Conservation (phyloP, 1,284 basidiomycete genomes). For the Tausonia pullulans region DNA sequence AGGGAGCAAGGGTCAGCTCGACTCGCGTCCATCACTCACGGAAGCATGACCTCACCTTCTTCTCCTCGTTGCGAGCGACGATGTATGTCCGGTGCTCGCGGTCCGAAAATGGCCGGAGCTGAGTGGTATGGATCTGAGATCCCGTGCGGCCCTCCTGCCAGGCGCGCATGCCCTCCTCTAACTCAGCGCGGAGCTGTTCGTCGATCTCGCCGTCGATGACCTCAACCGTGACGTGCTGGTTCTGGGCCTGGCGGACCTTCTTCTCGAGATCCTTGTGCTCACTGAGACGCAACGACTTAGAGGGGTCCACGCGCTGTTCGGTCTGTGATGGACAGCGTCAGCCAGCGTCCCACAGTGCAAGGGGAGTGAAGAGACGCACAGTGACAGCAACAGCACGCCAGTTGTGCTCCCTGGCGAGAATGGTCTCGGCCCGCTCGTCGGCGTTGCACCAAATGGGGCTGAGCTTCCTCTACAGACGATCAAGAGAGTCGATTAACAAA, state of each 20-base stretch:
- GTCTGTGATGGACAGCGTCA: constrained; percentile 22
- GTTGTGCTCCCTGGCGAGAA: too few species aligned
- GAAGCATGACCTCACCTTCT: constrained; percentile 27
- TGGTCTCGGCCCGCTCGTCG: too few species aligned
- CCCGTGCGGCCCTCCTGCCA: constrained; percentile 43
- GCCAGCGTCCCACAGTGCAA: too few species aligned
- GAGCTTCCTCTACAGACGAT: too few species aligned
- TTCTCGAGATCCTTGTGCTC: constrained; percentile 26
- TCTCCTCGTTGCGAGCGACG: constrained; percentile 39
- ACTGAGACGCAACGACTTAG: too few species aligned
- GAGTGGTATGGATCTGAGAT: constrained; percentile 47
- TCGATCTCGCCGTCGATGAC: constrained; percentile 24
- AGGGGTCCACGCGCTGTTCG: constrained; percentile 43
- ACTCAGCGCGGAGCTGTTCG: constrained; percentile 36
- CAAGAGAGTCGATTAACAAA: too few species aligned
- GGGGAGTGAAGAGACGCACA: too few species aligned
- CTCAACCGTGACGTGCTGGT: constrained; percentile 40
- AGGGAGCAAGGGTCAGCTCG: not conserved
- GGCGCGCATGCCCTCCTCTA: constrained; percentile 37
- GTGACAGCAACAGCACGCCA: too few species aligned
- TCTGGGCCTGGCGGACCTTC: constrained; percentile 43
- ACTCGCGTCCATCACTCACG: not conserved
- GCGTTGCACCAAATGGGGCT: too few species aligned
- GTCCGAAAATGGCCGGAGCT: constrained; percentile 46
- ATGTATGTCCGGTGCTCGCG: constrained; percentile 45